A percentile compares a stretch with the other conserved stretches of the same genome.
phyloP scores from a whole-genome alignment of 345 rosid genomes.

The Stellera chamaejasme region DNA sequence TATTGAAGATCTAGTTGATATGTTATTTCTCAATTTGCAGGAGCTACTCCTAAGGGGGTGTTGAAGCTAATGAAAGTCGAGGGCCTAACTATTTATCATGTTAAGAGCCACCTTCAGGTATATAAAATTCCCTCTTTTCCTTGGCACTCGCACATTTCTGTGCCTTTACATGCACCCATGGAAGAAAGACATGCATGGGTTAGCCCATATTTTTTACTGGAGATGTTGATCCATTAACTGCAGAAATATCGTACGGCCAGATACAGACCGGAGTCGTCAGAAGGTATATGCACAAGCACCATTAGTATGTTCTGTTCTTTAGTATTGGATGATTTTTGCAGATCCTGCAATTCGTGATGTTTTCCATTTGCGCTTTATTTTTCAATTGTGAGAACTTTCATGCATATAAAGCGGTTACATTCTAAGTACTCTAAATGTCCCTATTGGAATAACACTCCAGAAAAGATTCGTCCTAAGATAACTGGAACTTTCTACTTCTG shows the following conservation, averaged over 20 bases:
- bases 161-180: constrained; percentile 3
- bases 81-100: constrained; percentile 85
- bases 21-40: constrained; percentile 26
- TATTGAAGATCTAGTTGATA: constrained; percentile 21
- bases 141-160: background rate
- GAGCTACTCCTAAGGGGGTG: constrained; percentile 93
- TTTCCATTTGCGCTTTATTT: too few species aligned
- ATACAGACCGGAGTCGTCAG: constrained; percentile 61
- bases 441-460: too few species aligned
- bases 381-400: too few species aligned
- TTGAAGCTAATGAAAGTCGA: constrained; percentile 83
- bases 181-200: background rate
- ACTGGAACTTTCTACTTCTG: too few species aligned
- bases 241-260: constrained; percentile 91
- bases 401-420: too few species aligned
- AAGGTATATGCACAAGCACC: constrained; percentile 39
- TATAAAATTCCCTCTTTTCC: constrained; percentile 5
- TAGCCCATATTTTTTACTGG: constrained; percentile 15
- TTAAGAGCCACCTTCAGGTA: constrained; percentile 94
- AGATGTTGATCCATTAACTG: constrained; percentile 23
- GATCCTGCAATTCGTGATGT: too few species aligned
- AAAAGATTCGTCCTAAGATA: too few species aligned
- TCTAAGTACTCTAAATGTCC: too few species aligned
- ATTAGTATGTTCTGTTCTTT: constrained; percentile 3
- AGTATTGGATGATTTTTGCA: background rate